phyloP scores from a whole-genome alignment of 2,329 filamentous ascomycete species.

The Verticillium dahliae region DNA sequence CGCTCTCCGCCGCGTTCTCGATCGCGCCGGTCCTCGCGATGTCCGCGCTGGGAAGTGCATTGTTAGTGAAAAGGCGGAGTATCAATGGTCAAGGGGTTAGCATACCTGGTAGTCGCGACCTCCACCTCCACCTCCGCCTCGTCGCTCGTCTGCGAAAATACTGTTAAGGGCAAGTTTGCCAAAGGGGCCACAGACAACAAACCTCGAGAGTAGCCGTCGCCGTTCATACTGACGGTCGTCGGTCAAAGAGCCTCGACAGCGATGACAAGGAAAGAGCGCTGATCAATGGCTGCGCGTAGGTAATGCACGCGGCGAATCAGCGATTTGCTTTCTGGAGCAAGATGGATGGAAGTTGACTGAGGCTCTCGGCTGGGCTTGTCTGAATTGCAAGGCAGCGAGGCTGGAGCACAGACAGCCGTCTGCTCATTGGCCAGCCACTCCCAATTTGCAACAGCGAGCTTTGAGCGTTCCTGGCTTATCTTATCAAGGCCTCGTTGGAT shows the following conservation, averaged over 20 bases:
- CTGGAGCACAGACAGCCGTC: neutral
- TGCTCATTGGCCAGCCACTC: neutral
- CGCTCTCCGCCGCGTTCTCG: conserved; percentile 27
- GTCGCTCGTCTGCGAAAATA: conserved; percentile 1
- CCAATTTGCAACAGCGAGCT: neutral
- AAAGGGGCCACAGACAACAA: neutral
- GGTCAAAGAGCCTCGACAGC: neutral
- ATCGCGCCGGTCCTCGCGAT: conserved; percentile 28
- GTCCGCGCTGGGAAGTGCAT: conserved; percentile 13
- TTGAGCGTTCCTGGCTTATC: neutral
- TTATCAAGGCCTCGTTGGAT: neutral
- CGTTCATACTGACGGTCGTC: conserved; percentile 10
- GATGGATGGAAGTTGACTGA: neutral
- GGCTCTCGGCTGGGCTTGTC: neutral
- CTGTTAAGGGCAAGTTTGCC: conserved; percentile 5
- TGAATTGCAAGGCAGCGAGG: neutral
- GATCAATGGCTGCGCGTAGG: neutral
- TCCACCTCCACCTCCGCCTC: conserved; percentile 9
- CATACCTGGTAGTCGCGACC: conserved; percentile 13
- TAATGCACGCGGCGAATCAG: neutral
- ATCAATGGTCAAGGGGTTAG: neutral
- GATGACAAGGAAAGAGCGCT: neutral
- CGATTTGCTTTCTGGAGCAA: neutral
- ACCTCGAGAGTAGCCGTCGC: conserved; percentile 13
- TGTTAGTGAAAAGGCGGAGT: neutral